Base-by-base conservation (phyloP, 2,329 filamentous ascomycete genomes). In the Arthrobotrys conoides region DNA sequence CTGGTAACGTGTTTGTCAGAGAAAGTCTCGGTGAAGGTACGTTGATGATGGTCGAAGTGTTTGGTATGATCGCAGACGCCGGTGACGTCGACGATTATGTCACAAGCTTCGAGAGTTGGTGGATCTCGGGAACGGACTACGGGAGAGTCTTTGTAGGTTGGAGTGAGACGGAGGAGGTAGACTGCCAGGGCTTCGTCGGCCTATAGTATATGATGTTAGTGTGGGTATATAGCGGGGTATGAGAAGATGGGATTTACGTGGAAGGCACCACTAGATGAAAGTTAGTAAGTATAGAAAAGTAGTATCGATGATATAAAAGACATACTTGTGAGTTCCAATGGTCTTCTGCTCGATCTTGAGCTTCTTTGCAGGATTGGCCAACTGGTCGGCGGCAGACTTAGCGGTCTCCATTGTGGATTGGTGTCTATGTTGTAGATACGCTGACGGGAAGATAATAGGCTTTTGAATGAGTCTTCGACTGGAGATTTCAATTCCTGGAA, bases 1-100 rank as follows among this genome's bases (percentile, higher is more conserved):
- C 96, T 97, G 80, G 96, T 99, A 68, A 86, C 84, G 83, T 92
- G 92, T 78, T 89, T 89, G 20, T 95, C 94, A n/a, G 81, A 82
- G 86, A 99, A 99, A 57, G 91, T 93, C 72, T 92, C 91, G 76
- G 86, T 86, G 87, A 99, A 99, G 83, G 90, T 91, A 81, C 95
- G 93, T 88, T 99, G 96, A 88, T 99, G 96, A 87, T 99, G 96
- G 86, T 99, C 96, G 87, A 93, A 99, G 82, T 95, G 92, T 85
- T 93, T 90, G 80, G 87, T 84, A 70, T 92, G 86, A 83, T 97
- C 92, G 86, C 99, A 98, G 85, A 95, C 92, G 82, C 94, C 95
- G 83, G 95, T 94, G n/a, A 98, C 96, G 84, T 99, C 96, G 82
- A 98, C 95, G 76, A 99, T 94, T 70, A 93, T 97, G 87, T 97